phyloP scores from a whole-genome alignment of 73 alveolate genomes.

The Paramecium pentaurelia region DNA sequence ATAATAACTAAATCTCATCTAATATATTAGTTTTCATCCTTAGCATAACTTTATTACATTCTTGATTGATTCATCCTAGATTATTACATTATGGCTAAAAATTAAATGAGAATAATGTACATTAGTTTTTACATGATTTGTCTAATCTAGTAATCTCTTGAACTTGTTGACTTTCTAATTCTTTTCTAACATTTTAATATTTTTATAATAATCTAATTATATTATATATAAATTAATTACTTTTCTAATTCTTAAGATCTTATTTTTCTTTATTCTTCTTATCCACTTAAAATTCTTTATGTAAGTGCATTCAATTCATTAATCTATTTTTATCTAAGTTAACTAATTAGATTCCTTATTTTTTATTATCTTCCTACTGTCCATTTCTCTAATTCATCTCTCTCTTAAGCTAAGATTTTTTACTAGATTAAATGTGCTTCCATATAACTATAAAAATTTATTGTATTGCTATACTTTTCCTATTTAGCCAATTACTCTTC shows the following conservation, averaged over 20 bases:
- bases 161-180: conserved; percentile 45
- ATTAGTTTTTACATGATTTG: conserved; percentile 34
- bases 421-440: conserved; percentile 58
- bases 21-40: background rate
- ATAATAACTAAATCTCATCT: background rate
- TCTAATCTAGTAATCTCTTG: conserved; percentile 59
- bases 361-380: conserved; percentile 22
- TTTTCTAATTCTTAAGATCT: conserved; percentile 58
- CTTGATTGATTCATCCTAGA: conserved; percentile 41
- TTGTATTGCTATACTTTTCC: background rate
- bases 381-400: conserved; percentile 63
- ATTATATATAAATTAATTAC: background rate
- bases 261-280: conserved; percentile 58
- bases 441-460: conserved; percentile 20
- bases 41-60: conserved; percentile 7
- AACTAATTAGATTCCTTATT: conserved; percentile 45
- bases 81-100: conserved; percentile 25
- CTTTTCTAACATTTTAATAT: conserved; percentile 59
- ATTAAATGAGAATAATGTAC: background rate
- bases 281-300: conserved; percentile 52
- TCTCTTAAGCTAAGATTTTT: conserved; percentile 35
- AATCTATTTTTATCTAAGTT: conserved; percentile 4
- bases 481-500: conserved; percentile 59
- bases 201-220: conserved; percentile 48
- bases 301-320: conserved; percentile 57